Evolutionary conservation across 192 early-diverging fungal genomes (phyloP).

Genomic region (Backusella circina): DNA sequence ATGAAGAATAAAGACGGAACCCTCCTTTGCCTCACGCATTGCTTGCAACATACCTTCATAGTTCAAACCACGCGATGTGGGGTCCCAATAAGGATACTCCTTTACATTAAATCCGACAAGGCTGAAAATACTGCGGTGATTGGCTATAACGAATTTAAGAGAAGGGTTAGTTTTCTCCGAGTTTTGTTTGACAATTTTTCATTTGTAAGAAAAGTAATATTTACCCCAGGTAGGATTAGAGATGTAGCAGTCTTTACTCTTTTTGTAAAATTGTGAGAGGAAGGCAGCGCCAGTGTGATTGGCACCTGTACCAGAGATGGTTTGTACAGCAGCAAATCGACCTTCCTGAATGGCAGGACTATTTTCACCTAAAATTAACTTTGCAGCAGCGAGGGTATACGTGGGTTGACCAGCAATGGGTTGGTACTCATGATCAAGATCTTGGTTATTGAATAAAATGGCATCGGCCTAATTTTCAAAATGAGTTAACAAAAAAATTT

Average conservation of each 20-base stretch:
- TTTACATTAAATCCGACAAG: constrained; percentile 80
- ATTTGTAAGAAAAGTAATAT: constrained; percentile 4
- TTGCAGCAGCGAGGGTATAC: constrained; percentile 75
- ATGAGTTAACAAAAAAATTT: neutral
- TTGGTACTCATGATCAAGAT: constrained; percentile 91
- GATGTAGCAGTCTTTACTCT: constrained; percentile 70
- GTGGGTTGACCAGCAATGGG: constrained; percentile 81
- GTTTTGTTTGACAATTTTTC: neutral
- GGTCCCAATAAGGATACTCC: constrained; percentile 92
- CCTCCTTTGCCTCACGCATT: constrained; percentile 66
- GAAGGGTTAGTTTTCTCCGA: neutral
- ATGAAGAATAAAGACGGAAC: constrained; percentile 89
- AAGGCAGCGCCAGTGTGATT: constrained; percentile 83
- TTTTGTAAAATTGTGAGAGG: constrained; percentile 66
- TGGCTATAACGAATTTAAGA: constrained; percentile 41
- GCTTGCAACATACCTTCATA: constrained; percentile 71
- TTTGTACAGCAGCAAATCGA: constrained; percentile 64
- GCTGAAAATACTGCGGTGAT: constrained; percentile 88
- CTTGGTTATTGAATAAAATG: constrained; percentile 64
- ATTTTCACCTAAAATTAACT: constrained; percentile 79
- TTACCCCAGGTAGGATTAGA: constrained; percentile 97
- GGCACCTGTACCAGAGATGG: constrained; percentile 96
- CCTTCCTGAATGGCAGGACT: constrained; percentile 38
- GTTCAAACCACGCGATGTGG: constrained; percentile 71
- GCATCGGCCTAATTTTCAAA: constrained; percentile 61